Conservation (phyloP, 805 yeast genomes). For the Schwanniomyces sp. region DNA sequence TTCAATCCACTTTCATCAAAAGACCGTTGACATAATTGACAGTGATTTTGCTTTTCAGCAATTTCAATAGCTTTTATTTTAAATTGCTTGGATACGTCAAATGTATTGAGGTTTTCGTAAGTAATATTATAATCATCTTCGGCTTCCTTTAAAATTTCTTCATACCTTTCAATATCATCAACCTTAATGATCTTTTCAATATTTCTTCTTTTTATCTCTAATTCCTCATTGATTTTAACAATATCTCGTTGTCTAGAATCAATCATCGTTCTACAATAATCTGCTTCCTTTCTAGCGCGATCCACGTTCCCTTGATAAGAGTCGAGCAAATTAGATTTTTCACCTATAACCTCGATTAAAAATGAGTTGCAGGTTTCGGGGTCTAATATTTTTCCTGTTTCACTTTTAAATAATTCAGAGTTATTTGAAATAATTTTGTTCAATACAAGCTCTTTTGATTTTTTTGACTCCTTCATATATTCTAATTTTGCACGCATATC, state of each 20-base stretch:
- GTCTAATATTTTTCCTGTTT: conserved; percentile 12
- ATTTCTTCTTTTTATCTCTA: conserved; percentile 3
- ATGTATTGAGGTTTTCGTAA: conserved; percentile 64
- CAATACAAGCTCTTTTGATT: conserved; percentile 26
- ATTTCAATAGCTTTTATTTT: conserved; percentile 66
- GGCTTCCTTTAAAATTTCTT: conserved; percentile 48
- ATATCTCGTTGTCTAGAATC: background rate
- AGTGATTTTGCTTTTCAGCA: conserved; percentile 58
- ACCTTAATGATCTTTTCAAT: conserved; percentile 28
- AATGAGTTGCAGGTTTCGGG: conserved; percentile 10
- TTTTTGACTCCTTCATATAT: conserved; percentile 41
- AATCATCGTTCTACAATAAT: conserved; percentile 1
- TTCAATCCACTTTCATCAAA: conserved; percentile 47
- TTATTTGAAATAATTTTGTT: conserved; percentile 24
- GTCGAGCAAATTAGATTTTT: background rate
- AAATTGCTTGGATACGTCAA: conserved; percentile 66
- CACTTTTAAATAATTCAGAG: conserved; percentile 15
- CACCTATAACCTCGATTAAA: conserved; percentile 4
- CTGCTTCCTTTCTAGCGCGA: background rate
- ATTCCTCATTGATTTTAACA: conserved; percentile 5
- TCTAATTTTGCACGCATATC: conserved; percentile 57
- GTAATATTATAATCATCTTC: conserved; percentile 64
- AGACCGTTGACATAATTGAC: conserved; percentile 70
- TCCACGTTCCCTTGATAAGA: background rate
- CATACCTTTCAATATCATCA: conserved; percentile 51